phyloP scores from a whole-genome alignment of 192 early-diverging fungal species.

The Phlyctochytrium planicorne region DNA sequence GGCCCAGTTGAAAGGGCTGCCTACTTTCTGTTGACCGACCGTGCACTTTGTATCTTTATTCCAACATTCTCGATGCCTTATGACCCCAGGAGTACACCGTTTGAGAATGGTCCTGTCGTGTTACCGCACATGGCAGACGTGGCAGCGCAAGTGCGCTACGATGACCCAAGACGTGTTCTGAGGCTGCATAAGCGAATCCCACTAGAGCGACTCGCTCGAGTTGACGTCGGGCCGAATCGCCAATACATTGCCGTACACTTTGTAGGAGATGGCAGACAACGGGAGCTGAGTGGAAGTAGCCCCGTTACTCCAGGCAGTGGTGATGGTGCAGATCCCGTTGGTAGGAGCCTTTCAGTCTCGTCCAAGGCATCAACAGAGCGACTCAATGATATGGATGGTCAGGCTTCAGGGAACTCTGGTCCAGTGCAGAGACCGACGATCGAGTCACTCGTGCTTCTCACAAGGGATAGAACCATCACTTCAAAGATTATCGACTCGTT shows the following conservation, averaged over 20 bases:
- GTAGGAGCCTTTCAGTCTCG: too few relatives aligned
- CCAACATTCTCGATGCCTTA: constrained; percentile 46
- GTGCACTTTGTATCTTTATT: constrained; percentile 40
- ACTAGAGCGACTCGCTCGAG: constrained; percentile 29
- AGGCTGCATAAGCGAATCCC: constrained; percentile 31
- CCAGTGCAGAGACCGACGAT: constrained; percentile 2
- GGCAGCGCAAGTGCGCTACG: constrained; percentile 37
- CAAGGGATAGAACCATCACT: constrained; percentile 34
- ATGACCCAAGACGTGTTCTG: constrained; percentile 33
- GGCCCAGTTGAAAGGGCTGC: constrained; percentile 36
- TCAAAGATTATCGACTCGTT: constrained; percentile 30
- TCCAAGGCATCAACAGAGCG: not conserved
- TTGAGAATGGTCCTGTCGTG: constrained; percentile 7
- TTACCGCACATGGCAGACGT: constrained; percentile 16
- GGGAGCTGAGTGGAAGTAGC: not conserved
- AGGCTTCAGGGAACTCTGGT: not conserved
- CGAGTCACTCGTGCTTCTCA: constrained; percentile 35
- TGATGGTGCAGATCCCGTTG: not conserved
- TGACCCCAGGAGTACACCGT: constrained; percentile 8
- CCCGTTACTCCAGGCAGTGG: not conserved
- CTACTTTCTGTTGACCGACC: constrained; percentile 46
- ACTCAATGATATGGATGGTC: not conserved
- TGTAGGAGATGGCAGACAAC: constrained; percentile 1
- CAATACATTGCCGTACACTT: constrained; percentile 50
- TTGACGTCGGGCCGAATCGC: constrained; percentile 53